Evolutionary conservation across 352 stramenopile species (phyloP), one percentile per base, ranked within the genome.

Genomic region (Phytophthora sp.): DNA sequence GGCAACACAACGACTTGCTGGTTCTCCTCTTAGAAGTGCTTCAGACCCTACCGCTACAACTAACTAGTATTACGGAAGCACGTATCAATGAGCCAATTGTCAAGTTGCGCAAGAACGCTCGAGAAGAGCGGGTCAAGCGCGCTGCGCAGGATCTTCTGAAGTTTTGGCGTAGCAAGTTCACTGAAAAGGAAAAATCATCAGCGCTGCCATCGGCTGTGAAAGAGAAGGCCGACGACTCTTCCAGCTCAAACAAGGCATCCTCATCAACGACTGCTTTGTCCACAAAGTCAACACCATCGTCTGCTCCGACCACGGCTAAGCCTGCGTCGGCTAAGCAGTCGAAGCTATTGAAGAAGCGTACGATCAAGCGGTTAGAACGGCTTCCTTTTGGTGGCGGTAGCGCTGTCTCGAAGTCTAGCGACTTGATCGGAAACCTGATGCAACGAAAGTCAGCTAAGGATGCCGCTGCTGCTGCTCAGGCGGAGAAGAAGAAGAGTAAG

Each of bases 51-150:
- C 85, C 87, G 44, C 75, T 95, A 54, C 82, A 92, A 76, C 84
- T 95, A 70, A 80, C 74, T 71, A 93, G 85, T 75, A 95, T 95
- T 73, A 95, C 87, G 44, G 85, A 94, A 71, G 87, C 87, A 61
- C 76, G 77, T 52, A 95, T 95, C 66, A 95, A 95, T 78, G 85
- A 95, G 66, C 87, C 87, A 39, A 93, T 95, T 73, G 87, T 95
- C 53, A 85, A 92, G 73, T 76, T 95, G 35, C 82, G 84, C 65
- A 95, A 95, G 55, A 85, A 74, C 30, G 83, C 85, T 42, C 74
- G 79, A 21, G 83, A 94, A 67, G 87, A 95, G 51, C 82, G 86
- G 18, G 85, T 95, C 36, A 89, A 89, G 50, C 84, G 84, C 13
- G 75, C 84, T 8, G 87, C 87, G 5, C 87, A 95, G 57, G 85